A percentile compares a stretch with the other conserved stretches of the same genome.
phyloP scores from a whole-genome alignment of 2,329 filamentous ascomycete genomes.

The Colletotrichum eleusines region DNA sequence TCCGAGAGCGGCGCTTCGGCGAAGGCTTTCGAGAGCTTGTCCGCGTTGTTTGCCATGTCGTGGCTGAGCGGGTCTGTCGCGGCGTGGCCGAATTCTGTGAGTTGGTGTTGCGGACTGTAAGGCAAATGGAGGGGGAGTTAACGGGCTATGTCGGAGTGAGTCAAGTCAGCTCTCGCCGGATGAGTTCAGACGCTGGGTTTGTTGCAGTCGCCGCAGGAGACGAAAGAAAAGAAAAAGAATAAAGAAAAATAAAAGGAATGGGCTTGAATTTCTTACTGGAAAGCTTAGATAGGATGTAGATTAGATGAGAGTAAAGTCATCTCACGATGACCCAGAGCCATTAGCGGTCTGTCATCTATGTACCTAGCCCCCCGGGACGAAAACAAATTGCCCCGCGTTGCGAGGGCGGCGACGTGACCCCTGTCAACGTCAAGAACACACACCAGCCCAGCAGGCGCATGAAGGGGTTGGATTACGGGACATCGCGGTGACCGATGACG shows the following conservation, averaged over 20 bases:
- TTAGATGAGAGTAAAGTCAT: constrained; percentile 18
- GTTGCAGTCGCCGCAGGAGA: background rate
- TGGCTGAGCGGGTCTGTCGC: constrained; percentile 5
- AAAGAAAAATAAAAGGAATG: background rate
- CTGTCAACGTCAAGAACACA: constrained; percentile 13
- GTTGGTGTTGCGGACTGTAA: background rate
- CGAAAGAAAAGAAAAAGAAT: no score
- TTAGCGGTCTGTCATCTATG: background rate
- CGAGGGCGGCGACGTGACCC: constrained; percentile 23
- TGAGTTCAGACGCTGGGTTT: background rate
- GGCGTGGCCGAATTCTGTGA: background rate
- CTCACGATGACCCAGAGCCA: constrained; percentile 4
- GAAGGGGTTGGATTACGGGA: no score
- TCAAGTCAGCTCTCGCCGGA: background rate
- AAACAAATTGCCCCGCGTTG: constrained; percentile 24
- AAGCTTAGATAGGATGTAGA: background rate
- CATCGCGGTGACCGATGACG: background rate
- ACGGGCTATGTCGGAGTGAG: no score
- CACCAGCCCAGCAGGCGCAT: no score
- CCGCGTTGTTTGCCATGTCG: constrained; percentile 45
- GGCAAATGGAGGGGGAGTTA: background rate
- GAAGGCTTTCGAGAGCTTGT: constrained; percentile 53
- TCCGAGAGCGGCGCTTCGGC: constrained; percentile 48
- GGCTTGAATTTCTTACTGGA: background rate
- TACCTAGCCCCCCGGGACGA: constrained; percentile 10